Conservation (phyloP, 345 rosid genomes). For the Camelina laxa region DNA sequence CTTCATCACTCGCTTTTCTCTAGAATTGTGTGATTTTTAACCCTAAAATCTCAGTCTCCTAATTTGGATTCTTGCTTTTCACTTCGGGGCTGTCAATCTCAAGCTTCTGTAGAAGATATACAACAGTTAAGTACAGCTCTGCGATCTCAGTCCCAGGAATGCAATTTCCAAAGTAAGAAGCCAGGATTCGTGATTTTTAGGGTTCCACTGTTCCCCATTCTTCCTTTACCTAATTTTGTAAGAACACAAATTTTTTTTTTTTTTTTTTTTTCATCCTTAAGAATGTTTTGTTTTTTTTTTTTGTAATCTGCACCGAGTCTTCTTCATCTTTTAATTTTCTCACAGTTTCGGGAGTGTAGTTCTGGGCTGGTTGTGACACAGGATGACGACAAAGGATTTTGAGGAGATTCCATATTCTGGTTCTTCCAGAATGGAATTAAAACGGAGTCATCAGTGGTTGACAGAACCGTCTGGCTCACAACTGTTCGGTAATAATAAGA, state of each 20-base stretch:
- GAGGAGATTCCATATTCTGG: slow-evolving; percentile 28
- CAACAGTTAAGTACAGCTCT: background rate
- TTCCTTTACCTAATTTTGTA: background rate
- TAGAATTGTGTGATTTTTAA: background rate
- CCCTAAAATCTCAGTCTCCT: background rate
- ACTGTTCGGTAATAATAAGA: slow-evolving; percentile 66
- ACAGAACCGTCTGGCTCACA: slow-evolving; percentile 56
- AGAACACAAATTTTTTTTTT: no score
- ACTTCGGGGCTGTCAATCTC: slow-evolving; percentile 15
- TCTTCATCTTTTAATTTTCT: background rate
- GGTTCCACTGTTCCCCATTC: slow-evolving; percentile 1
- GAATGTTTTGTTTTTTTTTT: no score
- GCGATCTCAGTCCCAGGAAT: slow-evolving; percentile 27
- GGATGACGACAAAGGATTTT: slow-evolving; percentile 21
- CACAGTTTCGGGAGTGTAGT: background rate
- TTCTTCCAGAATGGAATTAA: slow-evolving; percentile 39
- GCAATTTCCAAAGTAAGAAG: slow-evolving; percentile 1
- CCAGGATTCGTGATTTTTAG: background rate
- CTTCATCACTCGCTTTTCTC: background rate
- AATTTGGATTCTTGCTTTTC: background rate
- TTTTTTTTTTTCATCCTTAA: background rate
- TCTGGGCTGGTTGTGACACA: slow-evolving; percentile 25
- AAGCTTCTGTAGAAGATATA: background rate
- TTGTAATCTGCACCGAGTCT: background rate
- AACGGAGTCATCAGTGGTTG: slow-evolving; percentile 74